A percentile compares a stretch with the other conserved stretches of the same genome.
phyloP scores from a whole-genome alignment of 345 rosid genomes.

The Physaria fendleri region DNA sequence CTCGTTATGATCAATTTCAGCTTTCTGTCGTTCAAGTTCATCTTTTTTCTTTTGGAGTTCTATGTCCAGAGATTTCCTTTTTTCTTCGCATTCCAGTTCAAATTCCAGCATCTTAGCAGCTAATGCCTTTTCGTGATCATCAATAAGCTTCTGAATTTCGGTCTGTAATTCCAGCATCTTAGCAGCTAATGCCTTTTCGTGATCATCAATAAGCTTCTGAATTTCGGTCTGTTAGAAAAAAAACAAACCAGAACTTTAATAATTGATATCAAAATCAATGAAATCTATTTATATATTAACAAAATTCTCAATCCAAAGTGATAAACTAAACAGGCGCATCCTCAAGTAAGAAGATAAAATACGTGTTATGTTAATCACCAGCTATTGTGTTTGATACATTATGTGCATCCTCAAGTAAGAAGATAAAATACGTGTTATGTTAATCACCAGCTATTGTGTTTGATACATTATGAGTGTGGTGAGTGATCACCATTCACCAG shows the following conservation, averaged over 20 bases:
- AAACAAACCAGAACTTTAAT: neutral
- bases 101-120: conserved; percentile 48
- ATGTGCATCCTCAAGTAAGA: neutral
- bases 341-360: neutral
- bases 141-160: no score
- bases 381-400: neutral
- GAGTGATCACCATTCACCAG: no score
- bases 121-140: conserved; percentile 38
- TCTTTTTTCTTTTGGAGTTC: conserved; percentile 49
- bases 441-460: neutral
- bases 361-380: neutral
- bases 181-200: conserved; percentile 42
- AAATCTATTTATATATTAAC: neutral
- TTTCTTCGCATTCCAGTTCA: conserved; percentile 55
- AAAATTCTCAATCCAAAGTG: neutral
- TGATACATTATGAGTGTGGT: neutral
- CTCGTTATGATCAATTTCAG: conserved; percentile 53
- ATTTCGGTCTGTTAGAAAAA: conserved; percentile 50
- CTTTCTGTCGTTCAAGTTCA: conserved; percentile 42
- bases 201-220: conserved; percentile 61
- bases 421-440: neutral
- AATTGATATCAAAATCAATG: neutral
- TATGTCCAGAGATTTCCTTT: conserved; percentile 52
- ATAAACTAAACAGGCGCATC: neutral
- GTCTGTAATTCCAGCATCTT: conserved; percentile 50